A percentile compares a stretch with the other conserved stretches of the same genome.
Conservation (phyloP, 129 eudicot species). For the Ambrosia trifida region DNA sequence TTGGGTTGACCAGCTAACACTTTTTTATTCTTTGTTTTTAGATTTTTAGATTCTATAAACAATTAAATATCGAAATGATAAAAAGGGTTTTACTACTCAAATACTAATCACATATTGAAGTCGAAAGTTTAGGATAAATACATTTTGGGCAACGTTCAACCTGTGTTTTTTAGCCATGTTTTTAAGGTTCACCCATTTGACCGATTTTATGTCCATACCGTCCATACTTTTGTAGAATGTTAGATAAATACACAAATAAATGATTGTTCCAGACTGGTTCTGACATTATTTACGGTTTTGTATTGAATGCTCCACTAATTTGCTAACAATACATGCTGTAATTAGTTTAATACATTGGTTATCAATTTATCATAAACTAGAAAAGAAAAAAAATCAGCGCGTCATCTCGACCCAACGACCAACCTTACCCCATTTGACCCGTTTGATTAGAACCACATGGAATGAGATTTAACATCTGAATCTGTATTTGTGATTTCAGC, state of each 20-base stretch:
- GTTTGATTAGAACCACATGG: background rate
- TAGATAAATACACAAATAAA: too few relatives aligned
- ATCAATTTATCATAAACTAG: background rate
- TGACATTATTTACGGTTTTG: too few relatives aligned
- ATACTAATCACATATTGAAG: background rate
- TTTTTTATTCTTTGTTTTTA: background rate
- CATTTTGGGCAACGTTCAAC: background rate
- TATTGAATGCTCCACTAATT: background rate
- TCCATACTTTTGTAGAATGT: too few relatives aligned
- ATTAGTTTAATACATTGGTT: background rate
- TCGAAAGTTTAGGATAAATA: background rate
- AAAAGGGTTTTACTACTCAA: background rate
- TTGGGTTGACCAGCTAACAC: background rate
- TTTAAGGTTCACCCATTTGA: background rate
- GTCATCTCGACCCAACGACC: background rate
- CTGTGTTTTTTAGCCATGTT: background rate
- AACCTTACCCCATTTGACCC: background rate
- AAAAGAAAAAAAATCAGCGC: background rate
- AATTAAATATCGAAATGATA: background rate
- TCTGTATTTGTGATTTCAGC: slow-evolving; percentile 20
- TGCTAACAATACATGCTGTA: background rate
- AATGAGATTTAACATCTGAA: slow-evolving; percentile 14
- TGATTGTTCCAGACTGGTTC: too few relatives aligned
- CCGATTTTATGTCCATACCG: background rate
- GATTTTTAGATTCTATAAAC: background rate